Evolutionary conservation across 2,329 filamentous ascomycete species (phyloP).

Genomic region (Zarea fungicola): DNA sequence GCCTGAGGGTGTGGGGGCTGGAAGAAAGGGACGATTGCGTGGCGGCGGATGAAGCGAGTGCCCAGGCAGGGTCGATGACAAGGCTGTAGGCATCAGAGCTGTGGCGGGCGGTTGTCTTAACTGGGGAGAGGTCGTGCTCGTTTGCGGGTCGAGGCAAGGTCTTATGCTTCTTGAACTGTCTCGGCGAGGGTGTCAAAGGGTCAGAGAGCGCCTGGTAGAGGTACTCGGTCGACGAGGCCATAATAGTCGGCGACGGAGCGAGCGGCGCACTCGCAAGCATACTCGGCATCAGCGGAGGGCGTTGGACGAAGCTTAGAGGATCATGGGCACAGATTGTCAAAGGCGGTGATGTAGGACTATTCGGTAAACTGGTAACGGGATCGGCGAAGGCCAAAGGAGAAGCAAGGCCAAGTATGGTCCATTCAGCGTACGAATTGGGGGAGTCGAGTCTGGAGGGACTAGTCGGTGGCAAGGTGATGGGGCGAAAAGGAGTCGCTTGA

Average conservation of each 20-base stretch:
- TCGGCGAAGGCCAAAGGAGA: too few relatives aligned
- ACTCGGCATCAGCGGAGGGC: conserved; percentile 14
- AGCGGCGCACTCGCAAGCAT: conserved; percentile 25
- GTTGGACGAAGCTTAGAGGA: not conserved
- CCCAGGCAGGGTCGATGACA: conserved; percentile 24
- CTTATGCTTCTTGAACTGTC: conserved; percentile 44
- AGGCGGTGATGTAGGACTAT: not conserved
- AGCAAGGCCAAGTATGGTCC: too few relatives aligned
- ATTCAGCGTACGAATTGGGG: too few relatives aligned
- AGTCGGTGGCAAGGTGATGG: too few relatives aligned
- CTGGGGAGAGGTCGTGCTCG: conserved; percentile 20
- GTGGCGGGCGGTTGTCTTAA: conserved; percentile 20
- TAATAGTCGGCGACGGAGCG: conserved; percentile 28
- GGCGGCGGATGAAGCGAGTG: conserved; percentile 15
- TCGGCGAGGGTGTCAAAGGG: conserved; percentile 23
- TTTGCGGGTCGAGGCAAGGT: conserved; percentile 33
- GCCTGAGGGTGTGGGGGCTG: conserved; percentile 36
- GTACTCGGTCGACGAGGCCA: conserved; percentile 26
- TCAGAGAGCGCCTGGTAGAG: conserved; percentile 22
- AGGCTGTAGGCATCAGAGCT: conserved; percentile 18
- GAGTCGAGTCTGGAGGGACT: too few relatives aligned
- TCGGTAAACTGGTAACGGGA: not conserved
- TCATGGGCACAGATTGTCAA: conserved; percentile 1
- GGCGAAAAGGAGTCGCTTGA: not conserved
- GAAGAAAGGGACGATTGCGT: conserved; percentile 28